These are phyloP conservation scores for Mrakiaceae sp. DNA, from an alignment of 1,284 basidiomycete genomes.

Conservation along the genomic window DNA sequence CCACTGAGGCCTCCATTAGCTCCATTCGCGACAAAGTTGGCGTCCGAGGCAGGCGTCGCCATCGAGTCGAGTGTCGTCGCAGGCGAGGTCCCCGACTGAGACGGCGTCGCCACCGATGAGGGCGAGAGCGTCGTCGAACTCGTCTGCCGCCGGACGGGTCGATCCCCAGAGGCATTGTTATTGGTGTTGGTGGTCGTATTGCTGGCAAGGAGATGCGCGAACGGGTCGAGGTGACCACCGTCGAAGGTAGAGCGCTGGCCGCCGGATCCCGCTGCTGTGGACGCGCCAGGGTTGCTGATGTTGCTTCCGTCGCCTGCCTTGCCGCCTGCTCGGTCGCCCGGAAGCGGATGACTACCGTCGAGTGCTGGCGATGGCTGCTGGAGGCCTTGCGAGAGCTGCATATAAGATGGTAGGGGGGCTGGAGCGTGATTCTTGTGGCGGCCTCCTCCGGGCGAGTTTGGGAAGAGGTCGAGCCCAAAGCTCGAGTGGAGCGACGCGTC, in stretches of 20 bases:
- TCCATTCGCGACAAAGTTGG: background rate
- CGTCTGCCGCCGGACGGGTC: too few relatives aligned
- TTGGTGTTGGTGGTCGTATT: background rate
- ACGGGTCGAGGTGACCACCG: background rate
- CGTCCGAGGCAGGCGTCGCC: conserved; percentile 12
- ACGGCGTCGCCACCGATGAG: background rate
- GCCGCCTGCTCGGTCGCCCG: background rate
- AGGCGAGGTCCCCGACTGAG: conserved; percentile 12
- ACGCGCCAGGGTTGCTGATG: background rate
- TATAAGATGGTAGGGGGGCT: too few relatives aligned
- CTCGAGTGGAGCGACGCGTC: too few relatives aligned
- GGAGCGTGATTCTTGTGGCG: too few relatives aligned
- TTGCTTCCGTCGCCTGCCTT: background rate
- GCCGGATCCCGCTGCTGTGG: background rate
- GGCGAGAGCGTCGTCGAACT: background rate
- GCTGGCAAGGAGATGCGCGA: conserved; percentile 6
- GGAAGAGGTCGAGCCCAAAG: too few relatives aligned
- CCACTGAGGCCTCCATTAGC: too few relatives aligned
- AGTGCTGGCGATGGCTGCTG: too few relatives aligned
- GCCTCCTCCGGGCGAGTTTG: too few relatives aligned
- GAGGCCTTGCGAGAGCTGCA: too few relatives aligned
- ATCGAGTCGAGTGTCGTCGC: conserved; percentile 12
- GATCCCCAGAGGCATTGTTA: too few relatives aligned
- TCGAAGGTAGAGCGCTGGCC: too few relatives aligned
- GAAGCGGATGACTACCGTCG: too few relatives aligned